Evolutionary conservation across 2,329 filamentous ascomycete species (phyloP).

Genomic region (Xylaria hypoxylon): DNA sequence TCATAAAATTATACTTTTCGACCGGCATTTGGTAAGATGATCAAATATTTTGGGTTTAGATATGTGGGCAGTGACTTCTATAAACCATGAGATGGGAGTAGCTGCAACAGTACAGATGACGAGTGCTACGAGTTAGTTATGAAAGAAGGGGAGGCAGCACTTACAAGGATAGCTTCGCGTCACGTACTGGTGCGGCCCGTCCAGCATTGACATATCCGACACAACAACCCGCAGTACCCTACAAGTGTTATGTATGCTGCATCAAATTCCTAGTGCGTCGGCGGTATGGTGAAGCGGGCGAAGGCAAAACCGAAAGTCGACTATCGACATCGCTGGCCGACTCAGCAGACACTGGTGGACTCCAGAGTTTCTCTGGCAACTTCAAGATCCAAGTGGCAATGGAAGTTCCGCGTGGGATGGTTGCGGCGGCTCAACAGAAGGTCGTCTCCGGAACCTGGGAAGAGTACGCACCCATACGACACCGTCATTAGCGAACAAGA

Average conservation of each 20-base stretch:
- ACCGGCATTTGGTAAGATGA: background rate
- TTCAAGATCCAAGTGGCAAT: conserved; percentile 41
- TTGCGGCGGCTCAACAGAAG: conserved; percentile 18
- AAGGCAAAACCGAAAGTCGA: conserved; percentile 38
- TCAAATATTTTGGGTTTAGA: background rate
- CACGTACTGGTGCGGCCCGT: background rate
- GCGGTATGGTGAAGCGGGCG: conserved; percentile 28
- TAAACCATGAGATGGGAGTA: background rate
- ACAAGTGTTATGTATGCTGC: background rate
- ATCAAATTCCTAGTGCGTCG: background rate
- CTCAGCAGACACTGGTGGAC: conserved; percentile 47
- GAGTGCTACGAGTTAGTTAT: background rate
- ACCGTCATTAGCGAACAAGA: conserved; percentile 40
- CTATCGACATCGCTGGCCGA: conserved; percentile 49
- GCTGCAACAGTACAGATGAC: background rate
- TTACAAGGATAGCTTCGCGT: background rate
- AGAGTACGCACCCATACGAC: conserved; percentile 51
- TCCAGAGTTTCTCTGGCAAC: conserved; percentile 23
- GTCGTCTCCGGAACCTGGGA: conserved; percentile 39
- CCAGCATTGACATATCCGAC: background rate
- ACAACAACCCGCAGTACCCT: conserved; percentile 18
- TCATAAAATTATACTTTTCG: background rate
- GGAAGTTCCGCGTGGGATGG: conserved; percentile 25
- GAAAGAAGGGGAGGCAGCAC: background rate
- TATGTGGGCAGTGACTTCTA: background rate